A percentile compares a stretch with the other conserved stretches of the same genome.
phyloP scores from a whole-genome alignment of 768 basidiomycete species.

The Suillus subalutaceus region DNA sequence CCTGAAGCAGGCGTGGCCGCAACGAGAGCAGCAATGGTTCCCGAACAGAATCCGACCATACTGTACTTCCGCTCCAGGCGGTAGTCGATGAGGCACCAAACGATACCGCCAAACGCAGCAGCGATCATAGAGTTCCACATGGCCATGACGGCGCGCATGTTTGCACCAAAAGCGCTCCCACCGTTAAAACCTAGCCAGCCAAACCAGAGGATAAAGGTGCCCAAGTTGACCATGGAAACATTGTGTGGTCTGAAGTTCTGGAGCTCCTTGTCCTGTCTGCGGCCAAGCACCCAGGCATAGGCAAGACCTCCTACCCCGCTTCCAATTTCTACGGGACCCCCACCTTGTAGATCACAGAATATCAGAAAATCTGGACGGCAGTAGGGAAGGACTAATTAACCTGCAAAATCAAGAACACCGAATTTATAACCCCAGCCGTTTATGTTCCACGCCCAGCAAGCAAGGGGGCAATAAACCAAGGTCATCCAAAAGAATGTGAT shows the following conservation, averaged over 20 bases:
- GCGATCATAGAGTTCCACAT: slow-evolving; percentile 89
- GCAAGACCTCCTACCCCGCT: slow-evolving; percentile 86
- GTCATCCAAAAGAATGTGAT: slow-evolving; percentile 87
- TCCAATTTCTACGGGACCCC: slow-evolving; percentile 87
- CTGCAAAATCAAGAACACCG: slow-evolving; percentile 91
- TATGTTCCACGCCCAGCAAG: slow-evolving; percentile 80
- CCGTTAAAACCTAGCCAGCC: slow-evolving; percentile 91
- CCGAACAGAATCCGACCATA: slow-evolving; percentile 90
- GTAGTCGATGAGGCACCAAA: slow-evolving; percentile 83
- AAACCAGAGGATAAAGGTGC: slow-evolving; percentile 87
- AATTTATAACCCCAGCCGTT: slow-evolving; percentile 86
- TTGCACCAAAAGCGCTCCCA: slow-evolving; percentile 85
- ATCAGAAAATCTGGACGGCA: slow-evolving; percentile 7
- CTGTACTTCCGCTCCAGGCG: slow-evolving; percentile 80
- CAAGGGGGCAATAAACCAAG: slow-evolving; percentile 85
- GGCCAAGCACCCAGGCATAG: slow-evolving; percentile 85
- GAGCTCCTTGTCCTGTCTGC: slow-evolving; percentile 70
- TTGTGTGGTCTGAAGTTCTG: slow-evolving; percentile 88
- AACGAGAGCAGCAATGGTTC: slow-evolving; percentile 88
- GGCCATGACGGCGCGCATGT: slow-evolving; percentile 83
- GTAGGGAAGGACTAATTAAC: slow-evolving; percentile 28
- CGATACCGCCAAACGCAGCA: slow-evolving; percentile 81
- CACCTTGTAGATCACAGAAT: slow-evolving; percentile 47
- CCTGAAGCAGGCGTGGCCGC: slow-evolving; percentile 90
- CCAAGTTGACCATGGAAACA: slow-evolving; percentile 79